A percentile compares a stretch with the other conserved stretches of the same genome.
Conservation (phyloP, 352 stramenopile genomes). For the Phytophthora rubi region DNA sequence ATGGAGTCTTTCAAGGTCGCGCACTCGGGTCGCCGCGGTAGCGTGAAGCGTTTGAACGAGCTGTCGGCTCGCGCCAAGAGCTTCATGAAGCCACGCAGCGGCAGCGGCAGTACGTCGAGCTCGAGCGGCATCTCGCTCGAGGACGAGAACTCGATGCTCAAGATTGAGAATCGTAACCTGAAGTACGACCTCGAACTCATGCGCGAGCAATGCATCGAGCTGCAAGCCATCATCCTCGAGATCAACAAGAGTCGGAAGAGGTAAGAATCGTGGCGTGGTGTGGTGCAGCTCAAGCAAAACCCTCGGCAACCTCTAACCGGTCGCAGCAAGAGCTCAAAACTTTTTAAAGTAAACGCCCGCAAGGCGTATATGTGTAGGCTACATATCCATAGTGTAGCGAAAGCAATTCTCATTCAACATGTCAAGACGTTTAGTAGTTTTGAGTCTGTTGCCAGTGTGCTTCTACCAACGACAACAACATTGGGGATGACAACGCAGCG, state of each 20-base stretch:
- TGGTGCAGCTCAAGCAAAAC: constrained; percentile 20
- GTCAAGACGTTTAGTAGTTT: constrained; percentile 31
- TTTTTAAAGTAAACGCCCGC: constrained; percentile 40
- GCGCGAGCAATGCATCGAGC: constrained; percentile 88
- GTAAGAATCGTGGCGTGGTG: constrained; percentile 35
- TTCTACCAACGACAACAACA: background rate
- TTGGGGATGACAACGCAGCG: too few species aligned
- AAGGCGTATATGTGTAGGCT: constrained; percentile 39
- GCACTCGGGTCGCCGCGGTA: constrained; percentile 50
- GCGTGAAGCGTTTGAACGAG: constrained; percentile 77
- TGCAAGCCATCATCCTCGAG: constrained; percentile 89
- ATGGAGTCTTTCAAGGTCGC: constrained; percentile 65
- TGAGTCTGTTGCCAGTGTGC: background rate
- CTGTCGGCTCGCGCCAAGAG: constrained; percentile 73
- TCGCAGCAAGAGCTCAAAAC: constrained; percentile 19
- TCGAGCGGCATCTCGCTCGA: constrained; percentile 77
- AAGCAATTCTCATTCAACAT: constrained; percentile 37
- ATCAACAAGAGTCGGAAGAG: constrained; percentile 91
- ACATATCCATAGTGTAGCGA: constrained; percentile 19
- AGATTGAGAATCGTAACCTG: constrained; percentile 88
- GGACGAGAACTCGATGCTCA: constrained; percentile 88
- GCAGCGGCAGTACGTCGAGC: constrained; percentile 69
- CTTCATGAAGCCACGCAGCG: constrained; percentile 70
- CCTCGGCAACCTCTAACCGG: constrained; percentile 5
- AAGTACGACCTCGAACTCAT: constrained; percentile 90